Evolutionary conservation across 208 protist genomes (phyloP), one percentile per base, ranked within the genome.

Genomic region (Crithidia expoeki): DNA sequence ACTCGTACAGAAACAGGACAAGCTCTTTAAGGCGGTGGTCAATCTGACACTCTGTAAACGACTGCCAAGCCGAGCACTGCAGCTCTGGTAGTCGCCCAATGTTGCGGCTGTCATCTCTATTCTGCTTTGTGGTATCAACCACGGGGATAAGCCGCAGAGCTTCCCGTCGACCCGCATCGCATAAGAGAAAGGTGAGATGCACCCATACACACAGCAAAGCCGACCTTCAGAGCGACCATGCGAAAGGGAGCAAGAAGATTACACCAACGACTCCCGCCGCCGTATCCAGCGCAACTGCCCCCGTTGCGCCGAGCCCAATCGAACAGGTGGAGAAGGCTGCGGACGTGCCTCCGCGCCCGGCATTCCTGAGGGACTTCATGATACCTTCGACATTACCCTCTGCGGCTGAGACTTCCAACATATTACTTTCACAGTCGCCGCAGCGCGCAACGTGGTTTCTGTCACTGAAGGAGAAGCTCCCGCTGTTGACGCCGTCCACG

Each of bases 401-500:
- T n/a, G n/a, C n/a, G n/a, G n/a, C n/a, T n/a, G n/a, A n/a, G n/a
- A n/a, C n/a, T n/a, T n/a, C n/a, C n/a, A n/a, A n/a, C n/a, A n/a
- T n/a, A n/a, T n/a, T n/a, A n/a, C n/a, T n/a, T n/a, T n/a, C n/a
- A n/a, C n/a, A n/a, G n/a, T n/a, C n/a, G n/a, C n/a, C n/a, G n/a
- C n/a, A n/a, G n/a, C 14, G 42, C 42, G 5, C 42, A 47, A 42
- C 12, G 16, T 17, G 5, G 12, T 17, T 47, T 17, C 42, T n/a
- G 14, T n/a, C 42, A 9, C 42, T 58, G 5, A 7, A 63, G 1
- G 25, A 19, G 9, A 27, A 23, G 2, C 16, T 52, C 12, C 4
- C 7, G 51, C 17, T 55, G 16, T 21, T 68, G 38, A 68, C 72
- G 27, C 53, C 68, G 0, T 21, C 4, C 28, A 33, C 64, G 44